Evolutionary conservation across 2,329 filamentous ascomycete genomes (phyloP).

Genomic region (Clarireedia sp.): DNA sequence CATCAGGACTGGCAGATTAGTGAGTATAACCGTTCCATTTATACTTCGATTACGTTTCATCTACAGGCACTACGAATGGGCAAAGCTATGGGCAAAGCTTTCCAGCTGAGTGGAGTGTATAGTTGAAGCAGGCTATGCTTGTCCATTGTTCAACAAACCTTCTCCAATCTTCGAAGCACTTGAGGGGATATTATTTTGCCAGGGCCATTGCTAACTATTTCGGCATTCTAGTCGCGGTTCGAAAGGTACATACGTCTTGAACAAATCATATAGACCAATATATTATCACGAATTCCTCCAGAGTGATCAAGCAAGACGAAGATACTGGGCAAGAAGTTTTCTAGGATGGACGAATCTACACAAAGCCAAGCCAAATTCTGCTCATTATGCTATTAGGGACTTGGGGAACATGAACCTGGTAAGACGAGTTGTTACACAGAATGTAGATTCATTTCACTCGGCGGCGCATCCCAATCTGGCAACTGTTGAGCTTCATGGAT

Average conservation of each 20-base stretch:
- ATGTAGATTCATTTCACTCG: slow-evolving; percentile 91
- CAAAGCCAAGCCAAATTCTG: slow-evolving; percentile 69
- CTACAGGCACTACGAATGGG: neutral
- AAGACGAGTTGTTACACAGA: slow-evolving; percentile 79
- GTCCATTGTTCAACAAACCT: neutral
- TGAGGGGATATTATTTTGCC: neutral
- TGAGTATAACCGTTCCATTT: slow-evolving; percentile 33
- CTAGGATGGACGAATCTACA: slow-evolving; percentile 81
- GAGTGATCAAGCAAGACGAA: slow-evolving; percentile 57
- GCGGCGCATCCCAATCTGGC: slow-evolving; percentile 64
- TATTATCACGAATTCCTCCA: slow-evolving; percentile 85
- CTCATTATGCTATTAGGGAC: slow-evolving; percentile 68
- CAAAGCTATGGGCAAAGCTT: neutral
- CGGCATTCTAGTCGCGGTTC: slow-evolving; percentile 40
- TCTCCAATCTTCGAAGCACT: neutral
- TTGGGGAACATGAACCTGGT: slow-evolving; percentile 67
- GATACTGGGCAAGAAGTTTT: slow-evolving; percentile 95
- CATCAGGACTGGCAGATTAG: slow-evolving; percentile 89
- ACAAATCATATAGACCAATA: slow-evolving; percentile 83
- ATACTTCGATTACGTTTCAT: neutral
- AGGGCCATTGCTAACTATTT: slow-evolving; percentile 2
- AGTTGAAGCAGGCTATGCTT: neutral
- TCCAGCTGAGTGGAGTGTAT: neutral
- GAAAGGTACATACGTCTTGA: slow-evolving; percentile 87
- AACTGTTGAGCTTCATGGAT: slow-evolving; percentile 86